Base-by-base conservation (phyloP, 2,329 filamentous ascomycete genomes). In the Cytospora piceicola region DNA sequence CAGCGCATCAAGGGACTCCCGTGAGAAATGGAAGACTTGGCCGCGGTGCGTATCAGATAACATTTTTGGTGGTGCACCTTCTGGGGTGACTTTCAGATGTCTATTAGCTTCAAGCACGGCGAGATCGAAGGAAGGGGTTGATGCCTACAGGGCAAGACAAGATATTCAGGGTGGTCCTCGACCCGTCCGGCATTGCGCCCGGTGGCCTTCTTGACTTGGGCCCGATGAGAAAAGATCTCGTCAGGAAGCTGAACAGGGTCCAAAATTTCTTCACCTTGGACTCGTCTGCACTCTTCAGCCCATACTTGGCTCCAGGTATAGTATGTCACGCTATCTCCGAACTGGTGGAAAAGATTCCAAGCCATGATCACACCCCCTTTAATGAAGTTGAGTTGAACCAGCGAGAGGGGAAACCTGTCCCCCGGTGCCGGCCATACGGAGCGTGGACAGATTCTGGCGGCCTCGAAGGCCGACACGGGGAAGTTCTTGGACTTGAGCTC, bases 241-340 rank as follows among this genome's bases (percentile, higher is more conserved):
- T 71, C 71, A 3, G 73, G 70, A 36, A 77, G 65, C 32, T 74
- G 63, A 14, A 71, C 55, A 11, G 71, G 73, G 20, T 65, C 52
- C 20, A 51, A n/a, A n/a, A 70, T 70, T 27, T 70, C 65, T n/a
- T 71, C 52, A 0, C 72, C 73, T 65, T 77, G 75, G 4, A 73
- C 65, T 9, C 71, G 71, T 49, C 75, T 72, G 56, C 75, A 76
- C 54, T 74, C 75, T 64, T 77, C 75, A 20, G 76, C 76, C 75
- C 75, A 76, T 14, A 75, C 71, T 61, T 74, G 70, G n/a, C 72
- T 71, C 71, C 73, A 75, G 53, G 69, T 71, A 55, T 70, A 74
- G 57, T 73, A 76, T 14, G 71, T 67, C 15, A 69, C 75, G n/a
- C 72, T 74, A 30, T 78, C 76, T 12, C 75, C 75, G 39, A 72